Percentiles rank a stretch among this genome's conserved stretches.
phyloP scores from a whole-genome alignment of 2,329 filamentous ascomycete species.

The Aspergillus viridinutans region DNA sequence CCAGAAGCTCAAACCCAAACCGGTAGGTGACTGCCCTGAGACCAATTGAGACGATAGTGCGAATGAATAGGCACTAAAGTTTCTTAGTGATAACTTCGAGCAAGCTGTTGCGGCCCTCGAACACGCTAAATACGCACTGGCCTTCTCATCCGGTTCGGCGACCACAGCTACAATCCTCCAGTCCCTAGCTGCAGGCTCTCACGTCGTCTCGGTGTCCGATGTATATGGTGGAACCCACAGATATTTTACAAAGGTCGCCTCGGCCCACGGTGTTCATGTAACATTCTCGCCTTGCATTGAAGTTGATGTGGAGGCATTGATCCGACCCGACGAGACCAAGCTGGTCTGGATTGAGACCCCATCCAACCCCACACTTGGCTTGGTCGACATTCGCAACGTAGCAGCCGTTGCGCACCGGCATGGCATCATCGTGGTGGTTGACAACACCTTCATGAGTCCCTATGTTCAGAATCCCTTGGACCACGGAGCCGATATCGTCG shows the following conservation, averaged over 20 bases:
- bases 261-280: conserved; percentile 88
- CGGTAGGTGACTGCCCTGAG: conserved; percentile 39
- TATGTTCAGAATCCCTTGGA: conserved; percentile 96
- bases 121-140: conserved; percentile 85
- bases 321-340: conserved; percentile 76
- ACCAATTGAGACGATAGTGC: not conserved
- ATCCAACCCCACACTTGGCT: conserved; percentile 85
- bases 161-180: conserved; percentile 92
- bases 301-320: conserved; percentile 77
- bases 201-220: conserved; percentile 94
- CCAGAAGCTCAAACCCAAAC: conserved; percentile 89
- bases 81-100: conserved; percentile 77
- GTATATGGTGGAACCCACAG: conserved; percentile 97
- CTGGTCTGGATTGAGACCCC: conserved; percentile 97
- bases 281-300: conserved; percentile 94
- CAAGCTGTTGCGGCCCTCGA: conserved; percentile 85
- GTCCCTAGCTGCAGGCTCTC: conserved; percentile 81
- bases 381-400: conserved; percentile 89
- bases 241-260: conserved; percentile 97
- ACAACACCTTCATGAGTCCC: conserved; percentile 96
- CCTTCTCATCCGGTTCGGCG: conserved; percentile 90
- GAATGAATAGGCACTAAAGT: conserved; percentile 7
- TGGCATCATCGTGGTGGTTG: conserved; percentile 93
- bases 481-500: conserved; percentile 92
- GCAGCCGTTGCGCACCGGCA: conserved; percentile 77